Conservation (phyloP, 768 basidiomycete species). For the Mycena albidolilacea region DNA sequence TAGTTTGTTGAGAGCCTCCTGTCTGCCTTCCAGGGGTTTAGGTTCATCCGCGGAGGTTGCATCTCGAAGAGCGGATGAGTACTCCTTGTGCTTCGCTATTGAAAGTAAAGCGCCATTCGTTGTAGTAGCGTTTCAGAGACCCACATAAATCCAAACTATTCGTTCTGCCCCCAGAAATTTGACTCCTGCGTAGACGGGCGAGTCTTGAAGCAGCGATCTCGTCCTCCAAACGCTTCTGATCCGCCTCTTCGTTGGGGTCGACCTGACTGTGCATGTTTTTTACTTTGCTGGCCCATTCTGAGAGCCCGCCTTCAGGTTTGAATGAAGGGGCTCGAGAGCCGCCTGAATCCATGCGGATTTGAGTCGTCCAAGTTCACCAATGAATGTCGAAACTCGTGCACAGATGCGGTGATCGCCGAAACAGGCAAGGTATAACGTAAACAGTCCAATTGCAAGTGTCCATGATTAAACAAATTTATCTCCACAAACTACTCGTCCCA, state of each 20-base stretch:
- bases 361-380: background rate
- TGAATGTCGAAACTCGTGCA: background rate
- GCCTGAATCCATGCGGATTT: constrained; percentile 20
- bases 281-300: constrained; percentile 88
- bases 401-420: background rate
- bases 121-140: constrained; percentile 44
- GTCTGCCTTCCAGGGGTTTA: constrained; percentile 49
- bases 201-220: constrained; percentile 72
- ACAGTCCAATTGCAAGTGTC: background rate
- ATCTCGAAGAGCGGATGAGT: constrained; percentile 44
- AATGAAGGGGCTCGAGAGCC: constrained; percentile 3
- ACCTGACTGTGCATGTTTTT: constrained; percentile 86
- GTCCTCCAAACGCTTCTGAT: constrained; percentile 77
- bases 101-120: background rate
- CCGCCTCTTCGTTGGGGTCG: constrained; percentile 85
- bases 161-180: constrained; percentile 54
- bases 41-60: constrained; percentile 31
- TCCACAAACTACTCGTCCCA: background rate
- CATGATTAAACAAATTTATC: background rate
- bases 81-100: constrained; percentile 43
- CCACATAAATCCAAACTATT: constrained; percentile 64
- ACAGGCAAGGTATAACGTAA: background rate
- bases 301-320: constrained; percentile 77
- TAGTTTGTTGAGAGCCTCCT: constrained; percentile 64
- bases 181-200: constrained; percentile 65